Percentiles rank a stretch among this genome's conserved stretches.
These are phyloP conservation scores for Spizellomyces punctatus DNA, from an alignment of 192 early-diverging fungal genomes.

Conservation along the genomic window DNA sequence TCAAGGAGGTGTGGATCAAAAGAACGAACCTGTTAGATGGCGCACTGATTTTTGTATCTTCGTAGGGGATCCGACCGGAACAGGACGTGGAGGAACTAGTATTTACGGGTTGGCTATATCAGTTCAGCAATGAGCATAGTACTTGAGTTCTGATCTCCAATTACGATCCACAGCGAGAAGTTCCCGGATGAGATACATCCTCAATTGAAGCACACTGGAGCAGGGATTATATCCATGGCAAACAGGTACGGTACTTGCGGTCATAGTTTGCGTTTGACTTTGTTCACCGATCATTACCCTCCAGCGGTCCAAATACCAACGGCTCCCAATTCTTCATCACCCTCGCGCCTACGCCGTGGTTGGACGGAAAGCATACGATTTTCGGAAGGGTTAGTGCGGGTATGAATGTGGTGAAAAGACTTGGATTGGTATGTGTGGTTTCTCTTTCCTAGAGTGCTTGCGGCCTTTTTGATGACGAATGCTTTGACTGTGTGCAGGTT, in stretches of 20 bases:
- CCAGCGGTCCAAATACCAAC: slow-evolving; percentile 57
- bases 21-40: neutral
- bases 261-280: neutral
- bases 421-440: slow-evolving; percentile 60
- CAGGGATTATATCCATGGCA: slow-evolving; percentile 89
- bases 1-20: slow-evolving; percentile 67
- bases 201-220: slow-evolving; percentile 78
- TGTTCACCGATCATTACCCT: neutral
- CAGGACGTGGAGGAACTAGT: slow-evolving; percentile 81
- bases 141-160: too few species aligned
- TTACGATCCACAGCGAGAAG: slow-evolving; percentile 54
- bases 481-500: slow-evolving; percentile 24
- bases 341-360: slow-evolving; percentile 86
- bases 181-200: slow-evolving; percentile 84
- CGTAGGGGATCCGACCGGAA: slow-evolving; percentile 93
- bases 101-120: slow-evolving; percentile 81
- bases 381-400: slow-evolving; percentile 85
- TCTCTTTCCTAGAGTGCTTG: neutral
- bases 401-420: slow-evolving; percentile 79
- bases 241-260: slow-evolving; percentile 58
- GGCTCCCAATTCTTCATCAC: slow-evolving; percentile 85
- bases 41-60: slow-evolving; percentile 93
- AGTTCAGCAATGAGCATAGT: slow-evolving; percentile 43
- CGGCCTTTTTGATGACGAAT: neutral
- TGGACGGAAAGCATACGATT: slow-evolving; percentile 90